These are phyloP conservation scores for Leucocoprinus sp. DNA, from an alignment of 768 basidiomycete genomes.

Conservation along the genomic window DNA sequence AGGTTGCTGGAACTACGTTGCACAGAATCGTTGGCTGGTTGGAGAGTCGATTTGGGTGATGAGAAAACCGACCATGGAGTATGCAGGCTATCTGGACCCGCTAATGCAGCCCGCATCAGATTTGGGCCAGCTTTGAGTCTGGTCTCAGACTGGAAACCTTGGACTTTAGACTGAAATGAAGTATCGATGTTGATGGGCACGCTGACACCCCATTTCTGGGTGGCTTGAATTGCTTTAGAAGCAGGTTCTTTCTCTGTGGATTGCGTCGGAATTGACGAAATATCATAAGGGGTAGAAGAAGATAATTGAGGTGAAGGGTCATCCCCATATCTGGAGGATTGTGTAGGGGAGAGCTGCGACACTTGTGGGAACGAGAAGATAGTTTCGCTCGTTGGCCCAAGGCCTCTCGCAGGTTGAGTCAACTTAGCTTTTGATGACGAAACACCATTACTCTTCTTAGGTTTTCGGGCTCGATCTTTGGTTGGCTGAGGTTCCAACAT, in stretches of 20 bases:
- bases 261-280: not conserved
- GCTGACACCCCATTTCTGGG: constrained; percentile 25
- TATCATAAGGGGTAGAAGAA: not conserved
- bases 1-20: not conserved
- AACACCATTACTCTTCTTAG: constrained; percentile 35
- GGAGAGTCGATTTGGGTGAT: constrained; percentile 8
- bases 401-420: not conserved
- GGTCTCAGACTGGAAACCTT: not conserved
- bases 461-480: constrained; percentile 64
- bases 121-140: constrained; percentile 1
- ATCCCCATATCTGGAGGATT: not conserved
- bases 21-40: not conserved
- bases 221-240: constrained; percentile 16
- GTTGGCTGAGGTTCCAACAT: constrained; percentile 48
- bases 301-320: not conserved
- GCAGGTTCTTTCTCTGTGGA: not conserved
- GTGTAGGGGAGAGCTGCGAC: not conserved
- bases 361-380: not conserved
- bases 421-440: not conserved
- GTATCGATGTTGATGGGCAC: constrained; percentile 24
- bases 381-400: not conserved
- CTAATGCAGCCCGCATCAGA: constrained; percentile 29
- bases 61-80: not conserved
- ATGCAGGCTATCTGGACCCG: constrained; percentile 20
- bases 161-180: not conserved